Base-by-base conservation (phyloP, 495 filamentous ascomycete genomes). In the Xylaria telfairii region DNA sequence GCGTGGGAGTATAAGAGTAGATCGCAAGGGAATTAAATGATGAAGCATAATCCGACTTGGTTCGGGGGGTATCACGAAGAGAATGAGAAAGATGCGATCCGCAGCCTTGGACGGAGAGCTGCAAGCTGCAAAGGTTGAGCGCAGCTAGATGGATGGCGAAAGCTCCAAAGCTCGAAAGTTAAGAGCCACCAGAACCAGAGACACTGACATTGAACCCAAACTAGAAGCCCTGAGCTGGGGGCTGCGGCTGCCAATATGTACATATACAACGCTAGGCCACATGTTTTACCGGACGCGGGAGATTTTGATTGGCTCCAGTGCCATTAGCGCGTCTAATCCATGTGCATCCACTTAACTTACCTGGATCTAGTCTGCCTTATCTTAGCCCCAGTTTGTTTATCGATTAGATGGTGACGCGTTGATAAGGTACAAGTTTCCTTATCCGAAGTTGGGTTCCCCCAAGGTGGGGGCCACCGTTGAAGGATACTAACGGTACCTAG, bases 241-340 rank as follows among this genome's bases (percentile, higher is more conserved):
- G 71, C 46, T 70, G 71, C 73, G 19, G 26, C 67, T 67, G 73
- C 65, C 76, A 56, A 42, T 73, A 67, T 65, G 73, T 75, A 77
- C 63, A 74, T 56, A 13, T 78, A 78, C 76, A 78, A 77, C 53
- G 76, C 76, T 78, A 78, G 76, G 75, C 72, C 1, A 68, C 32
- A 78, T 61, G 71, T 74, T 77, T 70, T 72, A 72, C 75, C 75
- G 76, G 28, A 42, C 30, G 39, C 44, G 65, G 42, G 12, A 8
- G 1, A 8, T 17, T 13, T 53, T 76, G 53, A 76, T 76, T 76
- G 69, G 74, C 24, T 63, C 0, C 37, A 39, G 15, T 13, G 42
- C 26, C 12, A 24, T 17, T 62, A 68, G 59, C 34, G 44, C 19
- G 17, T 0, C 4, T 47, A 17, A 49, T 51, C 62, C 62, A 13